A percentile compares a stretch with the other conserved stretches of the same genome.
Evolutionary conservation across 257 asterid species (phyloP).

Genomic region (Thymus quinquecostatus): DNA sequence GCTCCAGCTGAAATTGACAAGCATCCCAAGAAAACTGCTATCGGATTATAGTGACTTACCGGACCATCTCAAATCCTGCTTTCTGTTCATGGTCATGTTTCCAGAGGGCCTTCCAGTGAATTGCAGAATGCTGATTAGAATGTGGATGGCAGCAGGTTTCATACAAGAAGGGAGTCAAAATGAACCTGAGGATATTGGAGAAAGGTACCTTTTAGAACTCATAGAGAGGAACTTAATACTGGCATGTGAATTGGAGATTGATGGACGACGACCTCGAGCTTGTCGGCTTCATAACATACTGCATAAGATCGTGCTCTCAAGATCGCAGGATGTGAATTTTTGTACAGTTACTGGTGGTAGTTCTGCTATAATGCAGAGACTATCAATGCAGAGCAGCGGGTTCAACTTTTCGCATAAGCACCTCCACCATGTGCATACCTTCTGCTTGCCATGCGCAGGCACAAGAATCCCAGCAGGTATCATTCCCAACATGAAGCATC

Average conservation of each 20-base stretch:
- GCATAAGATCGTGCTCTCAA: conserved; percentile 13
- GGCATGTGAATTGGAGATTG: conserved; percentile 22
- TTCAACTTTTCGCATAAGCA: not conserved
- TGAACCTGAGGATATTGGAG: conserved; percentile 31
- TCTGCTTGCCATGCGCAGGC: not conserved
- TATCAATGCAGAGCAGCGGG: conserved; percentile 7
- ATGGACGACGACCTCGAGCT: conserved; percentile 31
- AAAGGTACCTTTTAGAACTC: conserved; percentile 26
- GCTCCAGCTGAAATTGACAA: conserved; percentile 13
- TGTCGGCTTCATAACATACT: conserved; percentile 25
- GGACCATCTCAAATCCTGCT: conserved; percentile 23
- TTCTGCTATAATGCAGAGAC: not conserved
- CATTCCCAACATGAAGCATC: not conserved
- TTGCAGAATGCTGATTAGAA: conserved; percentile 22
- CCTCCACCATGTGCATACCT: not conserved
- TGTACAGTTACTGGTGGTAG: not conserved
- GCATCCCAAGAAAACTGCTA: not conserved
- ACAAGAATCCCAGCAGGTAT: not conserved
- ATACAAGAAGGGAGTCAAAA: not conserved
- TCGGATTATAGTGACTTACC: conserved; percentile 32
- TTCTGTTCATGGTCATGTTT: conserved; percentile 28
- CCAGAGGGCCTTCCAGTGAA: conserved; percentile 8
- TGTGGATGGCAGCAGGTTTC: conserved; percentile 33
- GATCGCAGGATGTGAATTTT: conserved; percentile 19
- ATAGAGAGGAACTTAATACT: conserved; percentile 25